phyloP scores from a whole-genome alignment of 257 asterid species.

The Pogostemon cablin region DNA sequence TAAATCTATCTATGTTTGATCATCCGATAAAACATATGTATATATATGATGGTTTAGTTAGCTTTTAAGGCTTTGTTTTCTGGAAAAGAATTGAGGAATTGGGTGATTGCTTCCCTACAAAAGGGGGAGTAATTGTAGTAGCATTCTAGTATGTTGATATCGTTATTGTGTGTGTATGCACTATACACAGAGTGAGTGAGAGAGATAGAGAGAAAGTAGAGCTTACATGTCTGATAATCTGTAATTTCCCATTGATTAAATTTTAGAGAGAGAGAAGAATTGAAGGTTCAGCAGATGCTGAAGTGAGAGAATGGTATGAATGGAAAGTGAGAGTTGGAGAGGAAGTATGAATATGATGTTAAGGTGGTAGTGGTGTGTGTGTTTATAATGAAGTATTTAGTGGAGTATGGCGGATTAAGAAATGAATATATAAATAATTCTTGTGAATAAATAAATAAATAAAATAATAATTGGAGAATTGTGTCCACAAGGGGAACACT shows the following conservation, averaged over 20 bases:
- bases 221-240: no score
- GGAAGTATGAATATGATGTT: conserved; percentile 11
- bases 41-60: conserved; percentile 35
- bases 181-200: no score
- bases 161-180: background rate
- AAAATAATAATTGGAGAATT: conserved; percentile 13
- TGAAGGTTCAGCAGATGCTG: background rate
- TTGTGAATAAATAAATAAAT: no score
- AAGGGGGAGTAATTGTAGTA: conserved; percentile 33
- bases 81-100: conserved; percentile 44
- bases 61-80: conserved; percentile 51
- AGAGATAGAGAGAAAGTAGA: conserved; percentile 17
- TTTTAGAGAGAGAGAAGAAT: background rate
- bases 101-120: conserved; percentile 45
- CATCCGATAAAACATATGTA: conserved; percentile 47
- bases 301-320: background rate
- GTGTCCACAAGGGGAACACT: background rate
- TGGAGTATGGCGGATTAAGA: no score
- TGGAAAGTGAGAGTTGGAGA: no score
- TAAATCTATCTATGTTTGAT: conserved; percentile 38
- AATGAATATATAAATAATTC: no score
- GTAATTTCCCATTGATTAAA: no score
- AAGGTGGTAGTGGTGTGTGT: background rate
- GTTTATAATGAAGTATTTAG: no score
- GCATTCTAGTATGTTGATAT: background rate